These are phyloP conservation scores for Phytopythium delawarense DNA, from an alignment of 352 stramenopile genomes.

Conservation along the genomic window DNA sequence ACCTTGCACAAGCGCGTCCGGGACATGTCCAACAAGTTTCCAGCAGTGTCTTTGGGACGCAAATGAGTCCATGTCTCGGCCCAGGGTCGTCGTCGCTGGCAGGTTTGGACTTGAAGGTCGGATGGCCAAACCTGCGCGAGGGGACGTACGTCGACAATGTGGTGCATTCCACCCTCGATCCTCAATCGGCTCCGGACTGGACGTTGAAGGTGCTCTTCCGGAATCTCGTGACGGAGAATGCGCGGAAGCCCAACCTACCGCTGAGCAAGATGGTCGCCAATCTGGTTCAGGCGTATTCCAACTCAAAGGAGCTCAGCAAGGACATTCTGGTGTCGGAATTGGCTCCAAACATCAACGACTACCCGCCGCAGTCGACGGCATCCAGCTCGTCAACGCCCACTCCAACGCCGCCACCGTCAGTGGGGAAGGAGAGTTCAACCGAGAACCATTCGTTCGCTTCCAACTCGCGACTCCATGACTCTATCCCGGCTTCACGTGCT, in stretches of 20 bases:
- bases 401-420: conserved; percentile 8
- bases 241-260: conserved; percentile 50
- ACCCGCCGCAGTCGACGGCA: conserved; percentile 9
- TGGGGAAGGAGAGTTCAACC: background rate
- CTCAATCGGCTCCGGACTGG: conserved; percentile 60
- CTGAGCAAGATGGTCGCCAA: conserved; percentile 66
- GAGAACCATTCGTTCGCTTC: conserved; percentile 7
- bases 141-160: conserved; percentile 83
- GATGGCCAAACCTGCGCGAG: conserved; percentile 72
- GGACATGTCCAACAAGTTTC: conserved; percentile 21
- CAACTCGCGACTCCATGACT: conserved; percentile 23
- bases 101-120: conserved; percentile 51
- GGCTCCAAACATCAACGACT: conserved; percentile 37
- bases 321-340: conserved; percentile 74
- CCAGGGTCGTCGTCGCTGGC: conserved; percentile 35
- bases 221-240: conserved; percentile 31
- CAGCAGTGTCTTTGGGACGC: conserved; percentile 32
- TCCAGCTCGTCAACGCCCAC: conserved; percentile 13
- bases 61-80: conserved; percentile 26
- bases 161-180: conserved; percentile 76
- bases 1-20: conserved; percentile 5
- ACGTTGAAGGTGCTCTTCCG: conserved; percentile 49
- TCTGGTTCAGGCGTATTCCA: conserved; percentile 70
- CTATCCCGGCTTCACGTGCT: conserved; percentile 70
- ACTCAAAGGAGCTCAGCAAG: conserved; percentile 58